Evolutionary conservation across 495 filamentous ascomycete genomes (phyloP), one percentile per base, ranked within the genome.

Genomic region (Cetradonia linearis): DNA sequence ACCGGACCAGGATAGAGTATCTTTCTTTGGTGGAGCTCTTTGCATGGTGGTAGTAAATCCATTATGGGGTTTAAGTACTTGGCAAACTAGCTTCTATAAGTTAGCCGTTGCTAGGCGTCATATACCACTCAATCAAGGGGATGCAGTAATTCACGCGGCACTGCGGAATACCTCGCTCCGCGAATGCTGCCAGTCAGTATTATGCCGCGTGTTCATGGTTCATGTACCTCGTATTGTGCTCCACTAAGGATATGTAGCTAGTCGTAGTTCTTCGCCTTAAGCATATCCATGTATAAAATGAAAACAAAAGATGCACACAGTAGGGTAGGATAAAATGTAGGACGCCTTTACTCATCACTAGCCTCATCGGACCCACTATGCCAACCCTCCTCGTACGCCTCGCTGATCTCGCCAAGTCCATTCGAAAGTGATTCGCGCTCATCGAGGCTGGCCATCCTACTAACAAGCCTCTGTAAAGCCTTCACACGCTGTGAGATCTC

Each of bases 321-420:
- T 20, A 8, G n/a, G 23, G 16, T 37, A 5, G n/a, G 20, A 37
- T 52, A 1, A 11, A 50, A 20, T 38, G 25, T 50, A 40, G 25
- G 30, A 36, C 4, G 23, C 55, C 20, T 11, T 56, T 59, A 64
- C n/a, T 62, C 56, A 62, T 92, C 91, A 63, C 91, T 86, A 40
- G 87, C 89, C 13, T 84, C 83, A 52, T 95, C 90, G 52, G 83
- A 87, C 58, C 84, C 91, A 71, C 87, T 91, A 40, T 83, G 81
- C 89, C 90, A 97, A 1, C 90, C 92, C 55, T 91, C 88, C 66
- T 89, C 84, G 68, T 95, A 97, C 61, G 84, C 85, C 67, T 95
- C 92, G 13, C 86, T 83, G 60, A 96, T 85, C 65, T 88, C 87
- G 48, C 84, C 84, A 31, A 98, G 75, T n/a, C 88, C 85, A 65